These are phyloP conservation scores for Salix caprea DNA, from an alignment of 345 rosid genomes.

Conservation along the genomic window DNA sequence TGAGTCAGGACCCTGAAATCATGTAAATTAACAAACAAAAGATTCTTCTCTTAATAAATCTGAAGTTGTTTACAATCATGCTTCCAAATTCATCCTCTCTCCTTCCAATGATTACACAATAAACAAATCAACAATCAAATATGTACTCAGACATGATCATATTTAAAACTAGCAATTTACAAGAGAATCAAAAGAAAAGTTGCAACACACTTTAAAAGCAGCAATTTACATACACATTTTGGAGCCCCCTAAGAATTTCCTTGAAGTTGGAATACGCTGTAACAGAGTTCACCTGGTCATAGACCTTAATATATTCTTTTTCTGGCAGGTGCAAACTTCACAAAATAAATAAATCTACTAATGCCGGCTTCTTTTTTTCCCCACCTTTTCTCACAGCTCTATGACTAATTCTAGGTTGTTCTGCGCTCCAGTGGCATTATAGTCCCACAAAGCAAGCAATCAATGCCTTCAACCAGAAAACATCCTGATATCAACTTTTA, in stretches of 20 bases:
- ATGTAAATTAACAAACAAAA: background rate
- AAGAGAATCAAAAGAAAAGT: slow-evolving; percentile 1
- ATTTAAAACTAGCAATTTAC: slow-evolving; percentile 4
- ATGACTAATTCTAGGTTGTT: slow-evolving; percentile 1
- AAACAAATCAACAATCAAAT: background rate
- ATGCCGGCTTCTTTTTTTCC: background rate
- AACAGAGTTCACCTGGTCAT: slow-evolving; percentile 9
- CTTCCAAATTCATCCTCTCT: slow-evolving; percentile 1
- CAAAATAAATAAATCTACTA: slow-evolving; percentile 5
- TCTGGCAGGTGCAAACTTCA: slow-evolving; percentile 12
- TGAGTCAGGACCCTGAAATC: background rate
- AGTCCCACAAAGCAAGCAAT: background rate
- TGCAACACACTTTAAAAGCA: background rate
- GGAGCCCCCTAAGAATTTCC: slow-evolving; percentile 15
- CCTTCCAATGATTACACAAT: background rate
- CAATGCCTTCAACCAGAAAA: slow-evolving; percentile 4
- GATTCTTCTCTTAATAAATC: background rate
- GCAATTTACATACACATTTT: slow-evolving; percentile 18
- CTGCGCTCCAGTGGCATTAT: background rate
- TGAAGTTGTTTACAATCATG: background rate
- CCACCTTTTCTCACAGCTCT: background rate
- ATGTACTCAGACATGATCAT: background rate
- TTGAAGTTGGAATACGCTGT: background rate
- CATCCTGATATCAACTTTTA: slow-evolving; percentile 23
- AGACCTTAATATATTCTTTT: slow-evolving; percentile 5